These are phyloP conservation scores for Geotrichum phurueaensis DNA, from an alignment of 1,139 yeast genomes.

Conservation along the genomic window DNA sequence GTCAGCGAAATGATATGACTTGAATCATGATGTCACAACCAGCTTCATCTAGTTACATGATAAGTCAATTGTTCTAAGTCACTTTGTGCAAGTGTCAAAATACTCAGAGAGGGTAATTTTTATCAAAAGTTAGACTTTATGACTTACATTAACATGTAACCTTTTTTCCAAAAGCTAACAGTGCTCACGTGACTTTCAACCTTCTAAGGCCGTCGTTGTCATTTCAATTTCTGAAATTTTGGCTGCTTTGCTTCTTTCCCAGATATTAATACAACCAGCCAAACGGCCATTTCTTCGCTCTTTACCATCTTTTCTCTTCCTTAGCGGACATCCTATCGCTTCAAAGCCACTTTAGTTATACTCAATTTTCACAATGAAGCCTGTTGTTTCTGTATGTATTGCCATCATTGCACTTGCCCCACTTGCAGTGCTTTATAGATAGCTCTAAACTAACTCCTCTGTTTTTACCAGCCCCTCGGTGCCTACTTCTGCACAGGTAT, in stretches of 20 bases:
- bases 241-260: not conserved
- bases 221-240: not conserved
- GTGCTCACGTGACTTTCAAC: not conserved
- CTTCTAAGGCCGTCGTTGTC: not conserved
- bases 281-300: not conserved
- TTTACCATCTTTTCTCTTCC: not conserved
- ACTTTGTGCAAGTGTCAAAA: too few species aligned
- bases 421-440: not conserved
- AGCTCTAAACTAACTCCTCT: not conserved
- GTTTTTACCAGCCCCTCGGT: constrained; percentile 51
- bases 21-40: not conserved
- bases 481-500: constrained; percentile 95
- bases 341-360: not conserved
- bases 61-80: too few species aligned
- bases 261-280: not conserved
- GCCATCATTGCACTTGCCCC: not conserved
- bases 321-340: not conserved
- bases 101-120: not conserved
- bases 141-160: not conserved
- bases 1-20: too few species aligned
- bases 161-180: not conserved
- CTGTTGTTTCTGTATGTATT: constrained; percentile 36
- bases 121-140: not conserved
- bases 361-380: constrained; percentile 30
- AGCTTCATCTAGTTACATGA: too few species aligned